Base-by-base conservation (phyloP, 1,139 yeast genomes). In the Scheffersomyces quercinus region DNA sequence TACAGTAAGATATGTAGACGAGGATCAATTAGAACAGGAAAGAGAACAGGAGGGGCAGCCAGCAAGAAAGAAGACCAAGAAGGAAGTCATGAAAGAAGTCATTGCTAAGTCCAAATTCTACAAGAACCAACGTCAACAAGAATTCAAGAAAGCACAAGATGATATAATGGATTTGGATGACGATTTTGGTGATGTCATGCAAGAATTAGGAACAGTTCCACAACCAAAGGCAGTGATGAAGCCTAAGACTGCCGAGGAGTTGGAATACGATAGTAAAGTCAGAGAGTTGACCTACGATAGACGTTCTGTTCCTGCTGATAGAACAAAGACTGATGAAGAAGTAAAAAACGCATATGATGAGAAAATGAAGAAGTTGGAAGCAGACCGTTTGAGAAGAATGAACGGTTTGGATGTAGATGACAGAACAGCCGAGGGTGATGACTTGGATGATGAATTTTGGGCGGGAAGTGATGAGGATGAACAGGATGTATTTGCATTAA, bases 71-170 rank as follows among this genome's bases (percentile, higher is more conserved):
- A 95, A 90, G 68, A 80, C 93, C 28, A 91, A 93, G 61, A 88
- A 89, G 36, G 99, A 95, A 64, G 96, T 95, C 35, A 93, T 95
- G 99, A 84, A 88, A 56, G 99, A 95, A 64, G 81, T 95, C 44
- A 93, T 95, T 50, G 96, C 97, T 35, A 95, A 95, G 65, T 89
- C 97, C 9, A 95, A 95, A 62, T 82, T 82, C 62, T 81, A 91
- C 67, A 93, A 90, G 61, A 85, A 84, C 40, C 95, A 90, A 65
- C 82, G 99, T 58, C 98, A 95, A 66, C 72, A 77, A 58, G 81
- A 83, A 39, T 88, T 87, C 55, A 84, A 83, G 42, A 79, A 83
- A 57, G 79, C 86, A 35, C 85, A 82, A 55, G 85, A 81, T 37
- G 77, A 82, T 26, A 87, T 91, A 41, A 81, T 79, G 53, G 88